A percentile compares a stretch with the other conserved stretches of the same genome.
Evolutionary conservation across 495 filamentous ascomycete genomes (phyloP).

Genomic region (Rostrohypoxylon terebratum): DNA sequence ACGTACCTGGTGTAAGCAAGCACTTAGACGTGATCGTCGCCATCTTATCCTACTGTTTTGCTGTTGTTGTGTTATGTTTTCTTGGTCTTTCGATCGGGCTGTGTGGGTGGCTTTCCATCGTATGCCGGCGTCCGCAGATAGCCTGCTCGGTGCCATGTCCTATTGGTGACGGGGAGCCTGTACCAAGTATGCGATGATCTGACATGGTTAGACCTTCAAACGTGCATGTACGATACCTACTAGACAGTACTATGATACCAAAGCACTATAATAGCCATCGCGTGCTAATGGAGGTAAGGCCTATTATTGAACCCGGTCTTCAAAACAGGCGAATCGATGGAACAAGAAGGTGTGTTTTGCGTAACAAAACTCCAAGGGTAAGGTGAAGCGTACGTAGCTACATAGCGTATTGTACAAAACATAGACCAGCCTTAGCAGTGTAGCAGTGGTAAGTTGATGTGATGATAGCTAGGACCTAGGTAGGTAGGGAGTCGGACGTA

Average conservation of each 20-base stretch:
- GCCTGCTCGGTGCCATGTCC: slow-evolving; percentile 33
- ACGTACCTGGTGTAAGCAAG: slow-evolving; percentile 20
- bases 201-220: slow-evolving; percentile 37
- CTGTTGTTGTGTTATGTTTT: slow-evolving; percentile 25
- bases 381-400: slow-evolving; percentile 31
- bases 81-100: slow-evolving; percentile 19
- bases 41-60: slow-evolving; percentile 13
- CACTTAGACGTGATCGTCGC: slow-evolving; percentile 23
- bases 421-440: slow-evolving; percentile 6
- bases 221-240: slow-evolving; percentile 21
- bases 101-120: slow-evolving; percentile 21
- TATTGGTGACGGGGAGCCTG: slow-evolving; percentile 23
- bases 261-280: slow-evolving; percentile 23
- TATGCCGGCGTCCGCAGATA: slow-evolving; percentile 40
- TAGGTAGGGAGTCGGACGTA: slow-evolving; percentile 28
- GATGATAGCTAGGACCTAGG: slow-evolving; percentile 15
- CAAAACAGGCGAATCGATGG: slow-evolving; percentile 33
- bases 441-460: slow-evolving; percentile 32
- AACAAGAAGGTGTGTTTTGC: slow-evolving; percentile 49
- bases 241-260: not conserved
- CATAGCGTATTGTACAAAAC: too few relatives aligned
- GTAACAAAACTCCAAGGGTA: slow-evolving; percentile 29
- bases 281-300: slow-evolving; percentile 29
- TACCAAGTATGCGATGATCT: slow-evolving; percentile 31
- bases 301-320: slow-evolving; percentile 14